Percentiles rank a stretch among this genome's conserved stretches.
phyloP scores from a whole-genome alignment of 2,329 filamentous ascomycete genomes.

The Lecanosticta acicola region DNA sequence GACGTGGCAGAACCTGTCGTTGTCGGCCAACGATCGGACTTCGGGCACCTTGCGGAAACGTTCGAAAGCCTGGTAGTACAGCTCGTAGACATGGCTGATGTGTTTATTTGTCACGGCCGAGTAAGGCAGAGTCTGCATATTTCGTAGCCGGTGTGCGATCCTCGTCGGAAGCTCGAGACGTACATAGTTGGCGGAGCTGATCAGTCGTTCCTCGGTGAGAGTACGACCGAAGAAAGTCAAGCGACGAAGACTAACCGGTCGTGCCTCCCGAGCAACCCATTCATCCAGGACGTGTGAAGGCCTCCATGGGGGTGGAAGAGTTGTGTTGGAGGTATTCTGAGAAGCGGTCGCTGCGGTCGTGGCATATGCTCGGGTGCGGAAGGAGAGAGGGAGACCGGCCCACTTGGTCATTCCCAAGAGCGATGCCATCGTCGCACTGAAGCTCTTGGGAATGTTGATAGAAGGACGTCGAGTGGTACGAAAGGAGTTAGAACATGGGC shows the following conservation, averaged over 20 bases:
- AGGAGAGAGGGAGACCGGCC: background rate
- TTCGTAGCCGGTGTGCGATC: constrained; percentile 86
- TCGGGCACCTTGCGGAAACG: constrained; percentile 77
- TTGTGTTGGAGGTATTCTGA: constrained; percentile 8
- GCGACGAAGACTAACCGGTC: constrained; percentile 93
- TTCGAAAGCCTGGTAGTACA: constrained; percentile 97
- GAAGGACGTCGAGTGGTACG: background rate
- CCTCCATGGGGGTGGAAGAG: constrained; percentile 50
- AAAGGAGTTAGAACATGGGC: background rate
- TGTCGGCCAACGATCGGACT: constrained; percentile 80
- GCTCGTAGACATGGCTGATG: constrained; percentile 89
- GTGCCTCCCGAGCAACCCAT: constrained; percentile 87
- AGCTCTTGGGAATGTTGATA: background rate
- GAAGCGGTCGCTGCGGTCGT: constrained; percentile 9
- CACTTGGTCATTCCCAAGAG: background rate
- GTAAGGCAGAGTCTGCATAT: constrained; percentile 95
- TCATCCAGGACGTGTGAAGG: constrained; percentile 56
- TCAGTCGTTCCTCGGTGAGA: constrained; percentile 78
- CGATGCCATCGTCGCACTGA: constrained; percentile 1
- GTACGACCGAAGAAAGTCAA: constrained; percentile 96
- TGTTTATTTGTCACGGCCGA: constrained; percentile 93
- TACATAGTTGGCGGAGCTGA: constrained; percentile 96
- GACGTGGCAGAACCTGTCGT: constrained; percentile 76
- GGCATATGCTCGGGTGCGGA: constrained; percentile 15
- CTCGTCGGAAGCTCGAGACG: constrained; percentile 86